Percentiles rank a stretch among this genome's conserved stretches.
phyloP scores from a whole-genome alignment of 306 rosid species.

The Sophora flavescens region DNA sequence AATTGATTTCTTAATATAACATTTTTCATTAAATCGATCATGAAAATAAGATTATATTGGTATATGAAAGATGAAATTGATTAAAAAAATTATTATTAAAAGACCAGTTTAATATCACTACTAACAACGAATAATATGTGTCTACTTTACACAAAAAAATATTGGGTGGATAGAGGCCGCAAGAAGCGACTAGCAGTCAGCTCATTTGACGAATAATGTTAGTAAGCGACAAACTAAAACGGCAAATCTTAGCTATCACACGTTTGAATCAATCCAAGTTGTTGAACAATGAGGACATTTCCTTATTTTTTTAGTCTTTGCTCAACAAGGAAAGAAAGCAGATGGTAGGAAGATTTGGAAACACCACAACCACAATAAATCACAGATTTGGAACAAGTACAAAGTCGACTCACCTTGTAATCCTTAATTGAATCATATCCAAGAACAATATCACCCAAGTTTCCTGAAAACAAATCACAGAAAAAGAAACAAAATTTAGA shows the following conservation, averaged over 20 bases:
- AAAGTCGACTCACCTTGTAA: conserved; percentile 50
- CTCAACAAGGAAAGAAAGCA: background rate
- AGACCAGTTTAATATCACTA: background rate
- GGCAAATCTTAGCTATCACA: conserved; percentile 33
- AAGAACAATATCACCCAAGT: conserved; percentile 77
- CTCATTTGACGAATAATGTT: background rate
- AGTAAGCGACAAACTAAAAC: background rate
- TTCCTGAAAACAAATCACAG: conserved; percentile 57
- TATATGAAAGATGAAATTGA: too few relatives aligned
- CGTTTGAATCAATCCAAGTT: conserved; percentile 40
- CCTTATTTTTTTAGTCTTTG: background rate
- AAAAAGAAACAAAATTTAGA: background rate
- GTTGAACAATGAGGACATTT: background rate
- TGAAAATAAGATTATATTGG: too few relatives aligned
- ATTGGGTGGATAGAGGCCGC: background rate
- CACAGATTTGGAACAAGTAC: background rate
- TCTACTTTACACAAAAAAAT: background rate
- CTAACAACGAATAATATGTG: background rate
- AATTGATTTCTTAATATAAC: too few relatives aligned
- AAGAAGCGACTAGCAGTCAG: conserved; percentile 15
- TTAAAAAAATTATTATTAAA: too few relatives aligned
- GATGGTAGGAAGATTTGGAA: background rate
- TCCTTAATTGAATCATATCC: conserved; percentile 76
- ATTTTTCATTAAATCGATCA: too few relatives aligned
- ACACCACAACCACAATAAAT: background rate